phyloP scores from a whole-genome alignment of 2,329 filamentous ascomycete species.

The Colletotrichum cuscutae region DNA sequence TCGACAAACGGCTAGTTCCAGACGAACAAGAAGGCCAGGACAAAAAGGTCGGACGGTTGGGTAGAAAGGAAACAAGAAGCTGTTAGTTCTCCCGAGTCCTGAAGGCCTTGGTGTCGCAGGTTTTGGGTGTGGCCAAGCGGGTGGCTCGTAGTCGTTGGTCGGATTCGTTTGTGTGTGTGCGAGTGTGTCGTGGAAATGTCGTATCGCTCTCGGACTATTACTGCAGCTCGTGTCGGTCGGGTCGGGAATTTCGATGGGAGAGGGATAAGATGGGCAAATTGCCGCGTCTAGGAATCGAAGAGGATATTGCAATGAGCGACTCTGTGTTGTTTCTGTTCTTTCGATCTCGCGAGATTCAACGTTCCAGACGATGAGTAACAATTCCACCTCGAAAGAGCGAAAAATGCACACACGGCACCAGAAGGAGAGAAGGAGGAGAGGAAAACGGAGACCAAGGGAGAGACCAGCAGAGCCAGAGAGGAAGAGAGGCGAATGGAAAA shows the following conservation, averaged over 20 bases:
- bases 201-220: conserved; percentile 32
- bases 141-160: conserved; percentile 16
- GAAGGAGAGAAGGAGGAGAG: conserved; percentile 26
- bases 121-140: conserved; percentile 35
- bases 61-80: conserved; percentile 9
- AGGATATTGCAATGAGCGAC: conserved; percentile 28
- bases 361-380: conserved; percentile 38
- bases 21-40: conserved; percentile 30
- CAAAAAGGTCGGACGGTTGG: conserved; percentile 38
- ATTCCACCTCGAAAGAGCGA: conserved; percentile 36
- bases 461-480: conserved; percentile 15
- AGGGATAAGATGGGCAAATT: conserved; percentile 14
- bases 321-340: conserved; percentile 13
- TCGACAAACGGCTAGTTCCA: background rate
- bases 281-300: conserved; percentile 34
- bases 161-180: conserved; percentile 10
- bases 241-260: background rate
- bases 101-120: conserved; percentile 53
- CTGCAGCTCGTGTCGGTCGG: conserved; percentile 31
- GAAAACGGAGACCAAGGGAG: conserved; percentile 13
- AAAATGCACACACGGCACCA: conserved; percentile 34
- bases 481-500: conserved; percentile 29
- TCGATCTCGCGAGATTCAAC: conserved; percentile 35
- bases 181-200: conserved; percentile 25
- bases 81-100: conserved; percentile 40